Evolutionary conservation across 805 yeast species (phyloP), one percentile per base, ranked within the genome.

Genomic region (Nakazawaea laoshanensis): DNA sequence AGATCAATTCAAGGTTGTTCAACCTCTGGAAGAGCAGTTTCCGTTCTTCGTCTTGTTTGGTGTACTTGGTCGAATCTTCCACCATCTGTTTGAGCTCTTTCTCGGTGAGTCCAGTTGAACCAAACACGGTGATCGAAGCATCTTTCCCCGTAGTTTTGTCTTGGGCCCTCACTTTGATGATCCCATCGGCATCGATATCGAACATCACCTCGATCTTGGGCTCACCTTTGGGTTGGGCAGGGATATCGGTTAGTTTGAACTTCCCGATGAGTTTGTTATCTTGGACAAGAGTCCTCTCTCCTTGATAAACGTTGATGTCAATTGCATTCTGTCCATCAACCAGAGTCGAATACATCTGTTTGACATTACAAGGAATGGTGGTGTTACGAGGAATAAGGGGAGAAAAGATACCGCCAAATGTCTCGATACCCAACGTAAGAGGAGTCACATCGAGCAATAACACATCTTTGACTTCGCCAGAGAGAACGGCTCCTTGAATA

Each of bases 141-240:
- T 83, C 88, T 74, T 87, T 87, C 69, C 81, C 84, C 44, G 94
- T 77, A 44, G 88, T 92, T 73, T 86, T 83, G 67, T 87, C 96
- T 52, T 79, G 77, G 36, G 96, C 96, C 59, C 85, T 77, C 38
- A 87, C 96, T 70, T 87, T 88, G 70, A 87, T 86, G 59, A 87
- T 88, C 53, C 96, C 96, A 63, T 87, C 96, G 37, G 96, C 94
- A 61, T 87, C 96, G 52, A 87, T 84, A 64, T 88, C 96, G 60
- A 87, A 87, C 38, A 88, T 70, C 55, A 87, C 96, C 66, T 83
- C 89, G 52, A 83, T 82, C 64, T 83, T 87, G 35, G 94, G 94
- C 35, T 74, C 82, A 55, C 94, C 94, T 70, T 83, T 82, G 48
- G 89, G 86, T 44, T 83, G 80, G 39, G 94, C 86, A 42, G 89